Evolutionary conservation across 1,284 basidiomycete genomes (phyloP).

Genomic region (Cutaneotrichosporon dermatis): DNA sequence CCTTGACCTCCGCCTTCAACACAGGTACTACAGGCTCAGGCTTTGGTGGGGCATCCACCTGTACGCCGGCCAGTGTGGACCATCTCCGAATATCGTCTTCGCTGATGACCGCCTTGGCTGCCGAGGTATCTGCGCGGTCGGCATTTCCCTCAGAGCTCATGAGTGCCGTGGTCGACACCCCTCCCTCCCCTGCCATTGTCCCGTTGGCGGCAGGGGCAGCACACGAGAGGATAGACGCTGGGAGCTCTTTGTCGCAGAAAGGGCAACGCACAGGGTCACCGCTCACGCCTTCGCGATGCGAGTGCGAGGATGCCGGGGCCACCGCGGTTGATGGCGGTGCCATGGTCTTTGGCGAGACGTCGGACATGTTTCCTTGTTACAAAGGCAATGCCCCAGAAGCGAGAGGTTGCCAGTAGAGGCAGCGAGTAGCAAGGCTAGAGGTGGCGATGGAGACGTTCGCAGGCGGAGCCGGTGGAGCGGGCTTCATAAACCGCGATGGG

Average conservation of each 20-base stretch:
- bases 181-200: not conserved
- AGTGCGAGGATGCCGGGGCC: not conserved
- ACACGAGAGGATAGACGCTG: conserved; percentile 23
- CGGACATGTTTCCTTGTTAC: not conserved
- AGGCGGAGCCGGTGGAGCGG: too few species aligned
- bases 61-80: conserved; percentile 32
- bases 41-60: not conserved
- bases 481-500: too few species aligned
- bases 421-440: too few species aligned
- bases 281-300: not conserved
- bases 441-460: not conserved
- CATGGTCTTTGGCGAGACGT: not conserved
- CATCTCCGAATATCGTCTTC: conserved; percentile 35
- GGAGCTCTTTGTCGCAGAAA: conserved; percentile 39
- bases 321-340: not conserved
- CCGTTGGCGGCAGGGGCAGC: too few species aligned
- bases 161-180: not conserved
- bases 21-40: conserved; percentile 5
- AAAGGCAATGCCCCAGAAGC: too few species aligned
- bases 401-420: too few species aligned
- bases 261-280: conserved; percentile 38
- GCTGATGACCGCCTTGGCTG: conserved; percentile 21
- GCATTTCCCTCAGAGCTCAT: conserved; percentile 24
- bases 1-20: conserved; percentile 8
- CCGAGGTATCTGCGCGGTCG: conserved; percentile 27